Base-by-base conservation (phyloP, 2,329 filamentous ascomycete genomes). In the Aspergillus oerlinghausenensis region DNA sequence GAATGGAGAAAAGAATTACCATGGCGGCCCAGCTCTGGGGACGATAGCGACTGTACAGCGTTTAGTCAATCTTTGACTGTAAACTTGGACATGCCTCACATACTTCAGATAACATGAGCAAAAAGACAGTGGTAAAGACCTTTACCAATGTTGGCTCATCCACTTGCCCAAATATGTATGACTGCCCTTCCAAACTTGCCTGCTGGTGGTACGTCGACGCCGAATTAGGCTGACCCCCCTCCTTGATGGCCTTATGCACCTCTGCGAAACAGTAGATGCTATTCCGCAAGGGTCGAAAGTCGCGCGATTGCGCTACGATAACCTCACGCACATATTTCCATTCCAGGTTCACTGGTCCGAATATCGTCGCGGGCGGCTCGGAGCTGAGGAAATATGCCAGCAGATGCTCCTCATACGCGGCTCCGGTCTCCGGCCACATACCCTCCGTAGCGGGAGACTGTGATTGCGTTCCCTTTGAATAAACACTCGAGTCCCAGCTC, bases 91-190 rank as follows among this genome's bases (percentile, higher is more conserved):
- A 21, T 8, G n/a, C 17, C 32, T 7, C 52, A 58, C 62, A 35
- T 60, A 73, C 70, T 65, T 73, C 70, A n/a, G 70, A 67, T 52
- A 73, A 45, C 69, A 73, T 73, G 21, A 73, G 61, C 35, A 73
- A 62, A 42, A 73, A 67, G 9, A 73, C 63, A 9, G 69, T 56
- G 4, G 65, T 61, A 55, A 71, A 69, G 1, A 69, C 45, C 43
- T 62, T 64, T 55, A 65, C 61, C 52, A 73, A 52, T 2, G 54
- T 63, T 8, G 60, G 35, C 21, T 69, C 65, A 23, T 54, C 42
- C 43, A 72, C 61, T 11, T 70, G 65, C 3, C 64, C 67, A 8
- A 65, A 57, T 3, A 72, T 52, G 54, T 57, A 67, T 4, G 63
- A 55, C 38, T 72, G 67, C 2, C 72, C 65, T 51, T 69, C 67